A percentile compares a stretch with the other conserved stretches of the same genome.
Conservation (phyloP, 345 rosid genomes). For the Brassica rapa region DNA sequence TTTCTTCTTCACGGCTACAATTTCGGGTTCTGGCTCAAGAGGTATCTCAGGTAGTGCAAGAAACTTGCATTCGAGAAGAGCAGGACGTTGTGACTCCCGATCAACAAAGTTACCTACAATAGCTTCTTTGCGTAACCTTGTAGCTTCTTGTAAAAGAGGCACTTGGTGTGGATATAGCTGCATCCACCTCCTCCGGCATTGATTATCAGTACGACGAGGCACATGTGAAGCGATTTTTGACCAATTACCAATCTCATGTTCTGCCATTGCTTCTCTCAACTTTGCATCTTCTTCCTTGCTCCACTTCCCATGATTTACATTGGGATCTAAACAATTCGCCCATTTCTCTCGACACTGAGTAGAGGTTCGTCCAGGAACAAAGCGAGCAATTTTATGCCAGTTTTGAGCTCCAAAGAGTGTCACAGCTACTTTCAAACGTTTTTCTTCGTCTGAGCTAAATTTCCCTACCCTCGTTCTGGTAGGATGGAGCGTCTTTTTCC, state of each 20-base stretch:
- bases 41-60: slow-evolving; percentile 40
- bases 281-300: slow-evolving; percentile 73
- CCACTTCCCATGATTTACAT: slow-evolving; percentile 62
- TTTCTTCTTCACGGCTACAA: slow-evolving; percentile 36
- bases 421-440: slow-evolving; percentile 74
- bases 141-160: slow-evolving; percentile 60
- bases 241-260: slow-evolving; percentile 68
- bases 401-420: slow-evolving; percentile 76
- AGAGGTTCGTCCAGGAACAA: slow-evolving; percentile 82
- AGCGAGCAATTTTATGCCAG: slow-evolving; percentile 77
- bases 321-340: slow-evolving; percentile 80
- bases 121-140: slow-evolving; percentile 51
- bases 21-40: slow-evolving; percentile 41
- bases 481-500: slow-evolving; percentile 77
- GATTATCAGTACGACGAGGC: slow-evolving; percentile 77
- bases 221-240: slow-evolving; percentile 66
- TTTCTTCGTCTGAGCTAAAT: slow-evolving; percentile 69
- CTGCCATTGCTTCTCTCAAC: slow-evolving; percentile 62
- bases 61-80: slow-evolving; percentile 59
- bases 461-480: slow-evolving; percentile 54
- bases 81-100: slow-evolving; percentile 79
- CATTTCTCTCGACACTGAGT: slow-evolving; percentile 92
- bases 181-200: slow-evolving; percentile 93
- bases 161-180: slow-evolving; percentile 63
- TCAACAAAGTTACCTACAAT: slow-evolving; percentile 83